Percentiles rank a stretch among this genome's conserved stretches.
Evolutionary conservation across 495 filamentous ascomycete genomes (phyloP).

Genomic region (Bacidia gigantensis): DNA sequence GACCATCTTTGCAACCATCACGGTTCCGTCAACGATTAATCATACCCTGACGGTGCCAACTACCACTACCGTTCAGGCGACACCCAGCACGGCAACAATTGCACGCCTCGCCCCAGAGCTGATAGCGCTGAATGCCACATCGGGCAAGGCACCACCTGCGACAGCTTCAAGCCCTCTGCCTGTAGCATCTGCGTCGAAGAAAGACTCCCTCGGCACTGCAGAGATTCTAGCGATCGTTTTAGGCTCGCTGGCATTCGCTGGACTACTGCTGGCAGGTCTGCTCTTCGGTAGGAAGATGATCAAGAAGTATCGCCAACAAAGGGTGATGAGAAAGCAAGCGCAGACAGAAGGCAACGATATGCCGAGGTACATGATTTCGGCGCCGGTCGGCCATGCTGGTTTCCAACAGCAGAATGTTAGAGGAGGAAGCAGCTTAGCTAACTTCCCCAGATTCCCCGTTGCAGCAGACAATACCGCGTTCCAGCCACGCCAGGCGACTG

Average conservation of each 20-base stretch:
- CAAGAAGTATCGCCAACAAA: conserved; percentile 2
- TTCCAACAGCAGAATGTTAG: neutral
- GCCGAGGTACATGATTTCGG: neutral
- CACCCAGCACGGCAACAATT: neutral
- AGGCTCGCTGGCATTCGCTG: neutral
- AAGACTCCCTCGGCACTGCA: neutral
- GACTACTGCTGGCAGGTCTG: neutral
- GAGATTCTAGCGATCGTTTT: neutral
- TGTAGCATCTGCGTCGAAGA: neutral
- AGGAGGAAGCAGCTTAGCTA: neutral
- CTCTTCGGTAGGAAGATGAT: conserved; percentile 1
- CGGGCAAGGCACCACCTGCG: neutral
- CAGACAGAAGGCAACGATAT: conserved; percentile 6
- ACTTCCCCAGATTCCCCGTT: neutral
- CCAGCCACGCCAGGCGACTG: neutral
- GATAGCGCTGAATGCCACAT: neutral
- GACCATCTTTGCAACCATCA: neutral
- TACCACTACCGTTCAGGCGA: neutral
- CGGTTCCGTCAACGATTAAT: neutral
- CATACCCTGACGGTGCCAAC: neutral
- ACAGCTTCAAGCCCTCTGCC: neutral
- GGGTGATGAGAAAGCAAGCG: conserved; percentile 1
- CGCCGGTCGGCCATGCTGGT: neutral
- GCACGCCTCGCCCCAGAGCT: neutral
- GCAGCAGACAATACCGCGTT: neutral